phyloP scores from a whole-genome alignment of 2,329 filamentous ascomycete species.

The Neofusicoccum parvum region DNA sequence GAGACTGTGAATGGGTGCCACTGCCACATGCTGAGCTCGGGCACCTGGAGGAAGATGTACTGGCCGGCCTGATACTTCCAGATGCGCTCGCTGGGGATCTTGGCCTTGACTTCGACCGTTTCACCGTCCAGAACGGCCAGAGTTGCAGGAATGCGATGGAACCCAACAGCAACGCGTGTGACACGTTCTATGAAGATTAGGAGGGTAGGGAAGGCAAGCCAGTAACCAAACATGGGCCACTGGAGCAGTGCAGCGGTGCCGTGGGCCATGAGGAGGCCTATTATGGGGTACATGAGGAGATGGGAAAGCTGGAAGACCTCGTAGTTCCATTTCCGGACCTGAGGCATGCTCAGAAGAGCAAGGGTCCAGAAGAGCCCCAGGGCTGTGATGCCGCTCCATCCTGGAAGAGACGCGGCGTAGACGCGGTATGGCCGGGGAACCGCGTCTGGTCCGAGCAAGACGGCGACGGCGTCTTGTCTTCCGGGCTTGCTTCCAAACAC shows the following conservation, averaged over 20 bases:
- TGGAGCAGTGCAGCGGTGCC: conserved; percentile 55
- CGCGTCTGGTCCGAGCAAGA: conserved; percentile 47
- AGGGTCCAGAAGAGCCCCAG: conserved; percentile 56
- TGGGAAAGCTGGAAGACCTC: conserved; percentile 61
- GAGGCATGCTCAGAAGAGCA: conserved; percentile 53
- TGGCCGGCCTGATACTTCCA: conserved; percentile 61
- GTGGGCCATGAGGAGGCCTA: conserved; percentile 59
- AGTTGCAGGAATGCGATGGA: conserved; percentile 52
- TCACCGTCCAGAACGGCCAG: conserved; percentile 56
- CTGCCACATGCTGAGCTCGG: conserved; percentile 55
- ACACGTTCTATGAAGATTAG: conserved; percentile 54
- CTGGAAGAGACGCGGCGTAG: conserved; percentile 53
- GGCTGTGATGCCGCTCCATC: conserved; percentile 54
- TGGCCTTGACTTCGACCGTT: conserved; percentile 53
- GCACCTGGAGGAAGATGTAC: conserved; percentile 60
- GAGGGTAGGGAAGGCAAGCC: conserved; percentile 56
- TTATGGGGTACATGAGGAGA: conserved; percentile 61
- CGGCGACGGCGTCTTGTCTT: conserved; percentile 50
- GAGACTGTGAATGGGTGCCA: conserved; percentile 65
- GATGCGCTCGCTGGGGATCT: conserved; percentile 51
- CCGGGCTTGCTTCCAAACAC: conserved; percentile 50
- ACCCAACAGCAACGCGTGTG: conserved; percentile 50
- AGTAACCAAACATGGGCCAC: conserved; percentile 60
- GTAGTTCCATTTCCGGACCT: conserved; percentile 55
- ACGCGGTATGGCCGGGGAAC: conserved; percentile 49